phyloP scores from a whole-genome alignment of 495 filamentous ascomycete genomes.

The Penicillium riverlandense region DNA sequence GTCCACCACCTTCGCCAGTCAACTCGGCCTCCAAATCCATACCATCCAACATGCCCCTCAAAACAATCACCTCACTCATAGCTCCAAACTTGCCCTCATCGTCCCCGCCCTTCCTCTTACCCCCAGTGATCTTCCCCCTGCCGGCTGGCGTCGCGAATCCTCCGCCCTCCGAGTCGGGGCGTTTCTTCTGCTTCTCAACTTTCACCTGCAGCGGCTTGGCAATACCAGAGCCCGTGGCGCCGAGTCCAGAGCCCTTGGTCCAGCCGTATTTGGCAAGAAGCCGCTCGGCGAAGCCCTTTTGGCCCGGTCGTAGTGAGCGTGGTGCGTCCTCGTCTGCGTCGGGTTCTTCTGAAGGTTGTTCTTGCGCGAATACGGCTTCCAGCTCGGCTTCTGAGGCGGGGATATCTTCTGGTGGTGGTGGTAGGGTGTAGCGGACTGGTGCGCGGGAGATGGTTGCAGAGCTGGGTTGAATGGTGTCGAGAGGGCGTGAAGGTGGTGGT shows the following conservation, averaged over 20 bases:
- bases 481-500: constrained; percentile 24
- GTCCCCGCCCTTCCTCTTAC: constrained; percentile 38
- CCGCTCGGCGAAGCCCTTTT: constrained; percentile 77
- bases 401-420: constrained; percentile 49
- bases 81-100: constrained; percentile 59
- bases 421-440: constrained; percentile 74
- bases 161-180: constrained; percentile 70
- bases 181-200: constrained; percentile 74
- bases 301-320: constrained; percentile 65
- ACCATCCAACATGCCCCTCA: constrained; percentile 74
- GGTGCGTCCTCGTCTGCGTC: constrained; percentile 41
- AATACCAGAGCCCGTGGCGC: constrained; percentile 73
- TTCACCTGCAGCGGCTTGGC: constrained; percentile 74
- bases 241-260: constrained; percentile 80
- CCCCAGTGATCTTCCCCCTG: constrained; percentile 74
- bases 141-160: constrained; percentile 63
- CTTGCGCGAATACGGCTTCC: constrained; percentile 44
- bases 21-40: constrained; percentile 68
- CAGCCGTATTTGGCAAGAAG: constrained; percentile 91
- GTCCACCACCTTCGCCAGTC: constrained; percentile 50
- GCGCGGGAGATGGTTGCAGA: constrained; percentile 70
- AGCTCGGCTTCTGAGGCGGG: constrained; percentile 51
- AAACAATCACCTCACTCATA: constrained; percentile 72
- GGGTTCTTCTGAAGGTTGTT: constrained; percentile 38
- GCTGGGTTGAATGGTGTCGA: constrained; percentile 33